phyloP scores from a whole-genome alignment of 2,329 filamentous ascomycete species.

The Metarhizium album region DNA sequence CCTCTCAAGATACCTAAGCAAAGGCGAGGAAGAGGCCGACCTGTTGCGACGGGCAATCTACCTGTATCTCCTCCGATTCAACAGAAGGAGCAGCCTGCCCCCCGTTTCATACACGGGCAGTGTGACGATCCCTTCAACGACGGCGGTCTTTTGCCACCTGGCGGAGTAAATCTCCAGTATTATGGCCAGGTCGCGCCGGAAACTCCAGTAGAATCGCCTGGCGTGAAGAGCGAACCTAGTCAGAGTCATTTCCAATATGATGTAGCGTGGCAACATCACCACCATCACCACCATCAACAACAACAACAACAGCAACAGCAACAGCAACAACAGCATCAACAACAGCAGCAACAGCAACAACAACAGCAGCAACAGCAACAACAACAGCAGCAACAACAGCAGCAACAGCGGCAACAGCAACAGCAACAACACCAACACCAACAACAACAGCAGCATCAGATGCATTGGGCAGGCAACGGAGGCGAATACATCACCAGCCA shows the following conservation, averaged over 20 bases:
- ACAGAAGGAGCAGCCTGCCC: slow-evolving; percentile 16
- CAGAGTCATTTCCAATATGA: slow-evolving; percentile 15
- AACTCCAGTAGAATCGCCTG: slow-evolving; percentile 29
- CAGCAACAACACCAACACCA: slow-evolving; percentile 12
- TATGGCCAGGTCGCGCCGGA: slow-evolving; percentile 22
- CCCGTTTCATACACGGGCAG: slow-evolving; percentile 24
- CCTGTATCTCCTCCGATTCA: slow-evolving; percentile 16
- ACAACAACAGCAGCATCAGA: slow-evolving; percentile 12
- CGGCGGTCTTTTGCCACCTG: slow-evolving; percentile 13
- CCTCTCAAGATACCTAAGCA: slow-evolving; percentile 24
- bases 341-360: slow-evolving; percentile 15
- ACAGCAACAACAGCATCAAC: slow-evolving; percentile 3
- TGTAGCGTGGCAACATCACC: slow-evolving; percentile 7
- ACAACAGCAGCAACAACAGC: background rate
- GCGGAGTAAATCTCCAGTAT: slow-evolving; percentile 16
- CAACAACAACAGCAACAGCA: slow-evolving; percentile 4
- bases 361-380: slow-evolving; percentile 5
- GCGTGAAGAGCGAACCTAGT: slow-evolving; percentile 20
- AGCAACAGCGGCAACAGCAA: slow-evolving; percentile 3
- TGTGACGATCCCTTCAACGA: slow-evolving; percentile 30
- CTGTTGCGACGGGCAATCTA: slow-evolving; percentile 9
- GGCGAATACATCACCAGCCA: slow-evolving; percentile 16
- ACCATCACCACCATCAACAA: slow-evolving; percentile 2
- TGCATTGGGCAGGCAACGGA: slow-evolving; percentile 16
- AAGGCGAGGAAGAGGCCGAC: slow-evolving; percentile 14